Evolutionary conservation across 805 yeast genomes (phyloP).

Genomic region (Saturnispora halmiae): DNA sequence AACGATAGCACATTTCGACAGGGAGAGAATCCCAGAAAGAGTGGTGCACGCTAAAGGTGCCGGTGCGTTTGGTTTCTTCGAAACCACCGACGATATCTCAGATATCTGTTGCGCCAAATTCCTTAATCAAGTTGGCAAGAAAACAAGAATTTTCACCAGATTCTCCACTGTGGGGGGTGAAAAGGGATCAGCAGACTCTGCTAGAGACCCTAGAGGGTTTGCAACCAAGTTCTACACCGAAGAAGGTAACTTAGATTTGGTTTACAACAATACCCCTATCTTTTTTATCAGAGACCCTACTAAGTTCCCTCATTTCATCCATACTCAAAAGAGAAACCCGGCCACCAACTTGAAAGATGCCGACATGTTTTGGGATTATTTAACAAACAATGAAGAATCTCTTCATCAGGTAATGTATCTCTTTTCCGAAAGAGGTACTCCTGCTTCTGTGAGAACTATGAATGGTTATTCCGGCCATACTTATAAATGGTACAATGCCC

Average conservation of each 20-base stretch:
- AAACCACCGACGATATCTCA: constrained; percentile 76
- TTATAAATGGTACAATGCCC: constrained; percentile 66
- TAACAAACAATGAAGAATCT: constrained; percentile 64
- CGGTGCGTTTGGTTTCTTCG: constrained; percentile 83
- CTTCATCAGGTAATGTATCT: constrained; percentile 65
- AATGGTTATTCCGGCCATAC: constrained; percentile 81
- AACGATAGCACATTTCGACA: constrained; percentile 75
- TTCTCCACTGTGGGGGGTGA: constrained; percentile 89
- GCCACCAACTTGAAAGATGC: constrained; percentile 73
- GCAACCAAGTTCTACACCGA: constrained; percentile 73
- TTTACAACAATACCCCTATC: constrained; percentile 78
- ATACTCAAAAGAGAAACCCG: constrained; percentile 83
- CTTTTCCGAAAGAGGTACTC: constrained; percentile 79
- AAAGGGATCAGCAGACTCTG: constrained; percentile 70
- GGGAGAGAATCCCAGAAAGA: constrained; percentile 87
- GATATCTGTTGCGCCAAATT: constrained; percentile 65
- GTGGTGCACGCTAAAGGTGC: constrained; percentile 93
- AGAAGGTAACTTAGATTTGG: constrained; percentile 79
- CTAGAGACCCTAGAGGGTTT: constrained; percentile 84
- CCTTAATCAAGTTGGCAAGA: constrained; percentile 68
- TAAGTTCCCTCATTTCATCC: constrained; percentile 82
- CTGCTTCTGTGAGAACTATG: constrained; percentile 66
- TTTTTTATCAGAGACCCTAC: constrained; percentile 79
- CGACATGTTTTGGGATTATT: constrained; percentile 78
- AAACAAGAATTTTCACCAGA: constrained; percentile 62